These are phyloP conservation scores for Spiromastix sp. DNA, from an alignment of 2,329 filamentous ascomycete species.

Conservation along the genomic window DNA sequence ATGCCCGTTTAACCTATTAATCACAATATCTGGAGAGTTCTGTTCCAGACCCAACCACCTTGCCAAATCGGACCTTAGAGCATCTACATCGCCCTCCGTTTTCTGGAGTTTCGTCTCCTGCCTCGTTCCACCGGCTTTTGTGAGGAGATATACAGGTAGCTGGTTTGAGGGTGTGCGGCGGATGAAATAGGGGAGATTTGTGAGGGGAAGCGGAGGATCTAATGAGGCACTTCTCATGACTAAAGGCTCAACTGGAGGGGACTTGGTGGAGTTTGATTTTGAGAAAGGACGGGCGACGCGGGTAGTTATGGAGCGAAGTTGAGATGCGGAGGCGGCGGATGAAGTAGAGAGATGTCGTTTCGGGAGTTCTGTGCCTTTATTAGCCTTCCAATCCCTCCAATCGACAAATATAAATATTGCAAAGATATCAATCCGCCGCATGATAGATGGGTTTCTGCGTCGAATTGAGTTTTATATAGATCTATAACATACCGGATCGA, in stretches of 20 bases:
- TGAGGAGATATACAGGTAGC: constrained; percentile 65
- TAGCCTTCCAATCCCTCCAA: no score
- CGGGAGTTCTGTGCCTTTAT: no score
- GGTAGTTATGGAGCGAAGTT: constrained; percentile 10
- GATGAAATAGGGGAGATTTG: constrained; percentile 57
- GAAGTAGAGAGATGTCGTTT: not conserved
- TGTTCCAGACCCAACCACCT: constrained; percentile 45
- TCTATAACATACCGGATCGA: constrained; percentile 8
- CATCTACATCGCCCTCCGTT: constrained; percentile 60
- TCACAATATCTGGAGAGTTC: constrained; percentile 30
- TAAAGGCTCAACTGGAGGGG: constrained; percentile 2
- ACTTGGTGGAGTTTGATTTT: constrained; percentile 8
- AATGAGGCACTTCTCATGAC: not conserved
- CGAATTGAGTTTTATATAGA: no score
- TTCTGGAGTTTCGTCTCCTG: constrained; percentile 67
- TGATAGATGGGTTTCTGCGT: no score
- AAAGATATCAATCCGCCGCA: no score
- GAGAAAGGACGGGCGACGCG: constrained; percentile 10
- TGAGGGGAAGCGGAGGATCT: constrained; percentile 20
- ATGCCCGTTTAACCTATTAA: constrained; percentile 58
- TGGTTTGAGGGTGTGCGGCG: constrained; percentile 59
- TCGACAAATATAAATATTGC: no score
- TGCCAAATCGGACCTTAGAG: constrained; percentile 54
- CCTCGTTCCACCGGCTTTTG: constrained; percentile 65
- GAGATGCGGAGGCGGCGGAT: constrained; percentile 3